Evolutionary conservation across 2,329 filamentous ascomycete genomes (phyloP).

Genomic region (Claviceps quebecensis): DNA sequence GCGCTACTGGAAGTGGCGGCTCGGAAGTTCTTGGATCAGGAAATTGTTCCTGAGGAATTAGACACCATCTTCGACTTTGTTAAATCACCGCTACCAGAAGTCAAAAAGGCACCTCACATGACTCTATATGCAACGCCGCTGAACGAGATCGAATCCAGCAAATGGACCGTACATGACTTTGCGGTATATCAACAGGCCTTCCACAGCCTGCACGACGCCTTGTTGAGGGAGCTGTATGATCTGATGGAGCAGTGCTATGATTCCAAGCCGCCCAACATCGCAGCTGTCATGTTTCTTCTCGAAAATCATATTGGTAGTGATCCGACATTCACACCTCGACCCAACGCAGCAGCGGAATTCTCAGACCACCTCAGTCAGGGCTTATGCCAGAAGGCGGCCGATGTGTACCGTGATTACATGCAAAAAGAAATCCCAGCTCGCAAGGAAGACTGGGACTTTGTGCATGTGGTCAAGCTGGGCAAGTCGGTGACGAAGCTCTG

Average conservation of each 20-base stretch:
- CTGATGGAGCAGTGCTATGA: conserved; percentile 83
- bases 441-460: conserved; percentile 78
- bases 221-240: conserved; percentile 78
- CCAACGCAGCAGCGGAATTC: conserved; percentile 60
- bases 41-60: conserved; percentile 67
- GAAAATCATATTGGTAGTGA: conserved; percentile 73
- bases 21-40: conserved; percentile 73
- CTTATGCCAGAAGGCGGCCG: conserved; percentile 57
- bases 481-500: conserved; percentile 74
- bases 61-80: conserved; percentile 72
- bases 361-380: conserved; percentile 57
- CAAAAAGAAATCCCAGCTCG: conserved; percentile 67
- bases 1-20: conserved; percentile 73
- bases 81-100: conserved; percentile 55
- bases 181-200: conserved; percentile 62
- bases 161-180: conserved; percentile 58
- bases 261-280: conserved; percentile 68
- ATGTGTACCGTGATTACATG: conserved; percentile 68
- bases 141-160: conserved; percentile 40
- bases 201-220: conserved; percentile 59
- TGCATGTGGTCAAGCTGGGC: conserved; percentile 77
- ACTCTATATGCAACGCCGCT: conserved; percentile 37
- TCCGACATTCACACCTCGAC: conserved; percentile 54
- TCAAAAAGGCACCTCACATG: conserved; percentile 47
- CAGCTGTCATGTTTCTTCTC: conserved; percentile 64